Conservation (phyloP, 2,329 filamentous ascomycete species). For the Ceratocystiopsis minuta region DNA sequence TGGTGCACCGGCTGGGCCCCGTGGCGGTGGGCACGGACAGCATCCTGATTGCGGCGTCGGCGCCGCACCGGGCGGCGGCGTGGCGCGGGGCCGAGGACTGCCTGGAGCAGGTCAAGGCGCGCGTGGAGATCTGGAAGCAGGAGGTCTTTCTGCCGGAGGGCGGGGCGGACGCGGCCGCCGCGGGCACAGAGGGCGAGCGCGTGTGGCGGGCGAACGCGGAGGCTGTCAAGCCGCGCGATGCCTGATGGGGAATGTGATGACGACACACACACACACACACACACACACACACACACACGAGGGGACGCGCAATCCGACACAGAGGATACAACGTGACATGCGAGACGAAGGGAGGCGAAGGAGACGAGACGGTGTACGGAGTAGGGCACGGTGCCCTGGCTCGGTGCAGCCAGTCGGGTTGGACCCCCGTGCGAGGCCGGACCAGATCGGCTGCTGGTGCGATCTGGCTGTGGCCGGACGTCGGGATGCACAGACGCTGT, state of each 20-base stretch:
- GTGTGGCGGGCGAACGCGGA: slow-evolving; percentile 5
- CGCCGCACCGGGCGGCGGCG: slow-evolving; percentile 65
- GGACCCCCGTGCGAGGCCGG: too few relatives aligned
- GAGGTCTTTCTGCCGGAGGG: slow-evolving; percentile 52
- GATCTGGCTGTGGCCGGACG: too few relatives aligned
- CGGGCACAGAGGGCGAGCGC: slow-evolving; percentile 38
- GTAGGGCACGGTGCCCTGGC: too few relatives aligned
- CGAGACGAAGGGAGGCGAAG: too few relatives aligned
- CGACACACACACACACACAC: too few relatives aligned
- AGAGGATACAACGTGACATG: too few relatives aligned
- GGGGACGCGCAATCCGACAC: too few relatives aligned
- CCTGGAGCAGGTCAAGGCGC: slow-evolving; percentile 68
- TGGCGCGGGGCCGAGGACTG: slow-evolving; percentile 84
- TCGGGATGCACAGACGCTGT: too few relatives aligned
- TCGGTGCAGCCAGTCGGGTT: too few relatives aligned
- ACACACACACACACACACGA: too few relatives aligned
- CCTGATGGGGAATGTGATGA: neutral
- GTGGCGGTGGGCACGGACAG: slow-evolving; percentile 89
- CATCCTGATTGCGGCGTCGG: slow-evolving; percentile 72
- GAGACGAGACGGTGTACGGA: too few relatives aligned
- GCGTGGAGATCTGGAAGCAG: slow-evolving; percentile 87
- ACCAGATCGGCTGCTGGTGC: too few relatives aligned
- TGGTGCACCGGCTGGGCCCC: slow-evolving; percentile 68
- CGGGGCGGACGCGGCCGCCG: slow-evolving; percentile 35
- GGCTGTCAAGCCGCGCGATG: neutral